phyloP scores from a whole-genome alignment of 2,329 filamentous ascomycete species.

The Neonectria neomacrospora region DNA sequence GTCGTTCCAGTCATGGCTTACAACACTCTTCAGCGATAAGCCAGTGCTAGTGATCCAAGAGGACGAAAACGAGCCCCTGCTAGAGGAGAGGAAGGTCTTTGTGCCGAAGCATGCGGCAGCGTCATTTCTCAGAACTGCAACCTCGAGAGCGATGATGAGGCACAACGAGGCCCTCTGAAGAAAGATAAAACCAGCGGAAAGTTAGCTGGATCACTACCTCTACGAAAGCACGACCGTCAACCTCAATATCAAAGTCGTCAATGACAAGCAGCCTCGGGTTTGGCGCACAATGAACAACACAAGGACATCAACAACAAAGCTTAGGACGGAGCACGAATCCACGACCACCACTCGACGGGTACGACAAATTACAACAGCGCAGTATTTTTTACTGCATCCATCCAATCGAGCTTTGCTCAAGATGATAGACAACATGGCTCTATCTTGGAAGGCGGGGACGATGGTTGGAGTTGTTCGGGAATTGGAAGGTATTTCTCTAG shows the following conservation, averaged over 20 bases:
- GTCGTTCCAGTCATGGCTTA: conserved; percentile 31
- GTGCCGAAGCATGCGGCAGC: conserved; percentile 55
- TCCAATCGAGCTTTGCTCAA: background rate
- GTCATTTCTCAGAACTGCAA: conserved; percentile 56
- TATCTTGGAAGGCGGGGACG: background rate
- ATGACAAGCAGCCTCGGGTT: background rate
- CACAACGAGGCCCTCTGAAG: conserved; percentile 44
- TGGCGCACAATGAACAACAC: background rate
- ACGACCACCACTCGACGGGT: background rate
- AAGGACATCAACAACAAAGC: background rate
- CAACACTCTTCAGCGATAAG: conserved; percentile 6
- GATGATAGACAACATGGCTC: background rate
- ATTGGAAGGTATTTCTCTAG: too few species aligned
- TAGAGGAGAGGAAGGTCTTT: conserved; percentile 27
- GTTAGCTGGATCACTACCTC: background rate
- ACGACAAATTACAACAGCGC: background rate
- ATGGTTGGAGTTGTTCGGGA: too few species aligned
- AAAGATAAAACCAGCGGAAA: background rate
- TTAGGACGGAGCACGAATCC: background rate
- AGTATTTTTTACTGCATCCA: background rate
- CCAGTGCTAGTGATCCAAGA: conserved; percentile 1
- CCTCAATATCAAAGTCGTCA: background rate
- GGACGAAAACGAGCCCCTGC: conserved; percentile 40
- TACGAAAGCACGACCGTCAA: background rate
- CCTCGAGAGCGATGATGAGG: conserved; percentile 52